phyloP scores from a whole-genome alignment of 768 basidiomycete genomes.

The Gyrodon lividus region DNA sequence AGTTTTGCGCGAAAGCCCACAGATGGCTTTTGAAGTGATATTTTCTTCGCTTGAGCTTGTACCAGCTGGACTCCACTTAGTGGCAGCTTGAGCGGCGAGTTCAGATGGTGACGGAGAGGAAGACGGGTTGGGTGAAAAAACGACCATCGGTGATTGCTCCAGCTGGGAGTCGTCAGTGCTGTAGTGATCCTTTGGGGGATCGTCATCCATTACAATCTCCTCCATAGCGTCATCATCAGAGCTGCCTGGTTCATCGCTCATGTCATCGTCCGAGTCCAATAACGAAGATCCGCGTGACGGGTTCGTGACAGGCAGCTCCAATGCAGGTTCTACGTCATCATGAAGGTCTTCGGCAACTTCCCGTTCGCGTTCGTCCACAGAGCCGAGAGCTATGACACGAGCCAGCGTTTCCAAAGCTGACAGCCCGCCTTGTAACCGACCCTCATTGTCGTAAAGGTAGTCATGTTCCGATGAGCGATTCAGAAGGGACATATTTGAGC shows the following conservation, averaged over 20 bases:
- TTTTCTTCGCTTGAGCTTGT: constrained; percentile 31
- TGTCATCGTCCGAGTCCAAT: constrained; percentile 74
- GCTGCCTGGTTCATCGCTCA: constrained; percentile 70
- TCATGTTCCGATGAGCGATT: constrained; percentile 74
- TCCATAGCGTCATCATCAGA: constrained; percentile 82
- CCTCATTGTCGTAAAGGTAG: constrained; percentile 76
- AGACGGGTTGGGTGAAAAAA: constrained; percentile 30
- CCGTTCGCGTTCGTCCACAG: constrained; percentile 50
- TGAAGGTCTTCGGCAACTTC: constrained; percentile 58
- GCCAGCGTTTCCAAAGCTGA: constrained; percentile 83
- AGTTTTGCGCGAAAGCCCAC: constrained; percentile 52
- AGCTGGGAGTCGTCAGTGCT: constrained; percentile 29
- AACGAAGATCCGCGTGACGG: constrained; percentile 50
- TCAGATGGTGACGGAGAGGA: constrained; percentile 32
- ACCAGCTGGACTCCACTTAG: constrained; percentile 25
- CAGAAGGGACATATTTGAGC: constrained; percentile 95
- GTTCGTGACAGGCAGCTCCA: constrained; percentile 66
- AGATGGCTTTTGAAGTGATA: constrained; percentile 33
- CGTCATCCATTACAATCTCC: constrained; percentile 76
- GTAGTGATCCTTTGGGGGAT: constrained; percentile 39
- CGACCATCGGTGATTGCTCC: constrained; percentile 31
- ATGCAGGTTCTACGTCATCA: constrained; percentile 57
- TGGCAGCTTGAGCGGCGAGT: constrained; percentile 24
- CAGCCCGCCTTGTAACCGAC: constrained; percentile 85
- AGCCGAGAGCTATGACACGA: constrained; percentile 70